A percentile compares a stretch with the other conserved stretches of the same genome.
Evolutionary conservation across 768 basidiomycete genomes (phyloP).

Genomic region (Krasilnikovozyma curviuscula): DNA sequence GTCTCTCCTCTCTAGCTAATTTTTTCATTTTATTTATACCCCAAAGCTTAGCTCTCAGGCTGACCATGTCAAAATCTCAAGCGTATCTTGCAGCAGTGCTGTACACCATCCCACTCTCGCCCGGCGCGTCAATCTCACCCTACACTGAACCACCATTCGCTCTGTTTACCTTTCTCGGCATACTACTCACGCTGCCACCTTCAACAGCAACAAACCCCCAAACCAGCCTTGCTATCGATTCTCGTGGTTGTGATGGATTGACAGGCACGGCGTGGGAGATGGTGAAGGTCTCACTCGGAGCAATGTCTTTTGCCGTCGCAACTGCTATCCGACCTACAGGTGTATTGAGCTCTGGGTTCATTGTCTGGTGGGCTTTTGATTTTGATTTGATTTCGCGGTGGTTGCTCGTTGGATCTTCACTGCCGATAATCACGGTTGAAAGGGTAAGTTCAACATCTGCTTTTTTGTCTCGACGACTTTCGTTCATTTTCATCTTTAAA

Average conservation of each 20-base stretch:
- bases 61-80: conserved; percentile 38
- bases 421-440: neutral
- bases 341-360: conserved; percentile 14
- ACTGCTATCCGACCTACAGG: conserved; percentile 21
- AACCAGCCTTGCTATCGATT: too few relatives aligned
- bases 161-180: conserved; percentile 53
- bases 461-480: neutral
- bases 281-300: neutral
- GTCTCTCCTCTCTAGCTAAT: conserved; percentile 24
- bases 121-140: conserved; percentile 47
- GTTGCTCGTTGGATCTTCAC: neutral
- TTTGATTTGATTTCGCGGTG: too few relatives aligned
- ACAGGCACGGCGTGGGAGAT: neutral
- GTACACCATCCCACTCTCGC: conserved; percentile 64
- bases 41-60: conserved; percentile 34
- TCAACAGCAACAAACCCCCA: too few relatives aligned
- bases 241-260: too few relatives aligned
- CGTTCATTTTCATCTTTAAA: neutral
- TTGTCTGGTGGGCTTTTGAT: conserved; percentile 17
- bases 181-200: conserved; percentile 12
- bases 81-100: conserved; percentile 45
- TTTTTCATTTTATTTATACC: conserved; percentile 34
- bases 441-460: neutral
- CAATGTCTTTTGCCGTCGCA: conserved; percentile 15
- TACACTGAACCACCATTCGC: conserved; percentile 81